phyloP scores from a whole-genome alignment of 2,329 filamentous ascomycete genomes.

The Ustulina deusta region DNA sequence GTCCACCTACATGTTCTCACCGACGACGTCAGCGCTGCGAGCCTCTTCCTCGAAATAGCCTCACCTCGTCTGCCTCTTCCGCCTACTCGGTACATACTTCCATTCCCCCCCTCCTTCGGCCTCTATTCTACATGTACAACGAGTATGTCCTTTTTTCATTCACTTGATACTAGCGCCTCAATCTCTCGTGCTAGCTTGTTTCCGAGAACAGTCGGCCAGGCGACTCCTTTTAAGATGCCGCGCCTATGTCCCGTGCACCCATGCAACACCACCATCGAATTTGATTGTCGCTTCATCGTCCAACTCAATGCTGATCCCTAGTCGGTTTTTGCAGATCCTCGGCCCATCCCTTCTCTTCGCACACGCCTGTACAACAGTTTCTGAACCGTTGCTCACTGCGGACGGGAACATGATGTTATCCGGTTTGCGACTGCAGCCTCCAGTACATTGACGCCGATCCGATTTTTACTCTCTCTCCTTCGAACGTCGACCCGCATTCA shows the following conservation, averaged over 20 bases:
- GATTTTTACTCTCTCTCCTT: slow-evolving; percentile 29
- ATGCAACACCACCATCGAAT: slow-evolving; percentile 22
- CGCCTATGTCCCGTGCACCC: slow-evolving; percentile 9
- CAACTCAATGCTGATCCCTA: slow-evolving; percentile 47
- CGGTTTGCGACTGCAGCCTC: slow-evolving; percentile 55
- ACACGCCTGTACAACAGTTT: slow-evolving; percentile 42
- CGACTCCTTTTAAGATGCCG: slow-evolving; percentile 39
- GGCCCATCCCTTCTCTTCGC: slow-evolving; percentile 40
- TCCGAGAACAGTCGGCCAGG: slow-evolving; percentile 26
- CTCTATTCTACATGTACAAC: slow-evolving; percentile 33
- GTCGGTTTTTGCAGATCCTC: slow-evolving; percentile 47
- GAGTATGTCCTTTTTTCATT: slow-evolving; percentile 30
- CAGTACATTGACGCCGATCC: slow-evolving; percentile 55
- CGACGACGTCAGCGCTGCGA: slow-evolving; percentile 29
- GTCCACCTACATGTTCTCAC: slow-evolving; percentile 21
- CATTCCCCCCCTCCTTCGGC: slow-evolving; percentile 5
- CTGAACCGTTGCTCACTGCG: slow-evolving; percentile 37
- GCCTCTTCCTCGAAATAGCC: slow-evolving; percentile 33
- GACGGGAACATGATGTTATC: slow-evolving; percentile 57
- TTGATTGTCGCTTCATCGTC: slow-evolving; percentile 42
- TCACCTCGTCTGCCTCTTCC: slow-evolving; percentile 20
- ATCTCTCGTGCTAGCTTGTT: slow-evolving; percentile 24
- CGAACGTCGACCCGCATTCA: slow-evolving; percentile 36
- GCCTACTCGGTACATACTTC: slow-evolving; percentile 20
- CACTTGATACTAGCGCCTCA: slow-evolving; percentile 19